Evolutionary conservation across 306 rosid species (phyloP), one percentile per base, ranked within the genome.

Genomic region (Acacia acuminata): DNA sequence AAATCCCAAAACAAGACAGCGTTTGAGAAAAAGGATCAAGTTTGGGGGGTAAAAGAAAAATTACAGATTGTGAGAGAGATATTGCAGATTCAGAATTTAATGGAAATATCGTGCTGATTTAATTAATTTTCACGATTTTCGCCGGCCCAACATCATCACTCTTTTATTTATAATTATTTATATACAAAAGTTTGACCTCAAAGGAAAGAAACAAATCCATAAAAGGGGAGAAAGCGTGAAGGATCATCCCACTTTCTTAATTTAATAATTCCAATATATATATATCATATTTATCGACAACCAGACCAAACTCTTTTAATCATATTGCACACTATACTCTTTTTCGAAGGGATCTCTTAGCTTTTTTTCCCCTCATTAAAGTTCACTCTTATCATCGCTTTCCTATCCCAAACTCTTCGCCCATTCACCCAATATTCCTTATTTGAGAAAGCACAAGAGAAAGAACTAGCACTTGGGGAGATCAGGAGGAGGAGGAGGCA

Each of bases 401-500:
- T 65, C 22, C 2, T 16, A 32, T 65, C 3, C 5, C 8, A 16
- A 15, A 2, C 42, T 30, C 50, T 12, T 30, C 3, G n/a, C n/a
- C 40, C 43, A 15, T 13, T 32, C 5, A n/a, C n/a, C n/a, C n/a
- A n/a, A n/a, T n/a, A n/a, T n/a, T n/a, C n/a, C n/a, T n/a, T n/a
- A n/a, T 27, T 27, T 27, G 40, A 36, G 40, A 7, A 56, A 56
- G 27, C 25, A 30, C 24, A 32, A 8, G 10, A 36, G 40, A 36
- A 36, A 36, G 40, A 50, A 43, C 53, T 61, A 89, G 81, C 93
- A 88, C 61, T 66, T 22, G 7, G 95, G 91, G 5, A 91, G 82
- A 88, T 91, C 93, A 34, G 34, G n/a, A 13, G 93, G 95, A 8
- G 93, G 90, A 0, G 89, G 78, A 58, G 90, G 93, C 79, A 91